Percentiles rank a stretch among this genome's conserved stretches.
phyloP scores from a whole-genome alignment of 495 filamentous ascomycete species.

The Tuber borchii region DNA sequence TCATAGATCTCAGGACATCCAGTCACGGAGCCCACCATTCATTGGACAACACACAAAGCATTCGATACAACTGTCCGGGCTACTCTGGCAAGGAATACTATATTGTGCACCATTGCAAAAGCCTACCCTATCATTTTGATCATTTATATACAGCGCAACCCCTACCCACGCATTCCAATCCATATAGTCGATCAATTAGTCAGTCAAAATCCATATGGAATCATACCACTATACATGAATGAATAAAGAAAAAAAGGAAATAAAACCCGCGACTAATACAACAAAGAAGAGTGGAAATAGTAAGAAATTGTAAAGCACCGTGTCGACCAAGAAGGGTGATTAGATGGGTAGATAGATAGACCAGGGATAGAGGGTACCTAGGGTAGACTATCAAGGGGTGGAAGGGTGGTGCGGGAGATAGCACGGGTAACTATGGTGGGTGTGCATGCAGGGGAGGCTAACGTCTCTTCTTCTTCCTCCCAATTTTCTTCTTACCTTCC shows the following conservation, averaged over 20 bases:
- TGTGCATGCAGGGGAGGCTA: background rate
- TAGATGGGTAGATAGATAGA: background rate
- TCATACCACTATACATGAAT: background rate
- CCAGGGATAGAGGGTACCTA: background rate
- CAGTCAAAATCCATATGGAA: background rate
- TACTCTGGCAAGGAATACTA: background rate
- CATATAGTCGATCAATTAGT: background rate
- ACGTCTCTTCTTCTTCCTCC: slow-evolving; percentile 4
- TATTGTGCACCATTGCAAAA: background rate
- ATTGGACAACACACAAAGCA: too few species aligned
- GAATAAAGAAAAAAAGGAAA: too few species aligned
- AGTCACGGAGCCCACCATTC: too few species aligned
- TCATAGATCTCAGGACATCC: too few species aligned
- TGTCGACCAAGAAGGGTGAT: too few species aligned
- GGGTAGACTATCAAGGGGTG: background rate
- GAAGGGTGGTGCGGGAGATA: background rate
- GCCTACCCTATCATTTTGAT: background rate
- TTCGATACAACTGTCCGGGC: background rate
- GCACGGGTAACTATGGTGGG: background rate
- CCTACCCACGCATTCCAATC: background rate
- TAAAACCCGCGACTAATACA: too few species aligned
- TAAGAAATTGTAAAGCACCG: too few species aligned
- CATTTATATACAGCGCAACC: background rate
- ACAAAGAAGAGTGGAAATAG: too few species aligned
- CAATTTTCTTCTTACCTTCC: slow-evolving; percentile 5